phyloP scores from a whole-genome alignment of 2,329 filamentous ascomycete genomes.

The Ophiosphaerella narmari region DNA sequence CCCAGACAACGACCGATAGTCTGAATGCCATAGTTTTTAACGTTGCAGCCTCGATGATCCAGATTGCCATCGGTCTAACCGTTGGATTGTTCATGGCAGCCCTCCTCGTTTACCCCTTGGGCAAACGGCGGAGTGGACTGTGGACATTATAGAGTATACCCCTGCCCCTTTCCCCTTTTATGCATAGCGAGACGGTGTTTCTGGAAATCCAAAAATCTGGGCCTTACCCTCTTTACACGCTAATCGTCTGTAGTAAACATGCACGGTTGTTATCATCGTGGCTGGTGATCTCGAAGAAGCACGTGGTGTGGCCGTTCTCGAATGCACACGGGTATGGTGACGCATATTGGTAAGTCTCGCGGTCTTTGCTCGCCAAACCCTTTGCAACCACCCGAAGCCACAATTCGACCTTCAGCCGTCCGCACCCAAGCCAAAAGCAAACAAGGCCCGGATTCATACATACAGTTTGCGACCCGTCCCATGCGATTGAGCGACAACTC shows the following conservation, averaged over 20 bases:
- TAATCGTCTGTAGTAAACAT: slow-evolving; percentile 26
- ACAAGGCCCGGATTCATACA: not conserved
- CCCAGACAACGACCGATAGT: slow-evolving; percentile 23
- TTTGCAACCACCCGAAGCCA: not conserved
- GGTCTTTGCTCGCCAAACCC: slow-evolving; percentile 3
- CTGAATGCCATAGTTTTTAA: slow-evolving; percentile 44
- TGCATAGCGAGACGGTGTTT: slow-evolving; percentile 25
- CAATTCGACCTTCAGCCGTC: not conserved
- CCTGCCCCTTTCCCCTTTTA: slow-evolving; percentile 9
- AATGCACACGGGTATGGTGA: slow-evolving; percentile 11
- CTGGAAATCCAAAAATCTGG: slow-evolving; percentile 12
- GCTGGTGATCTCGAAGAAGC: not conserved
- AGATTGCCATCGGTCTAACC: slow-evolving; percentile 58
- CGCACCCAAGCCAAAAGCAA: not conserved
- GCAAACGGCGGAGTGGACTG: slow-evolving; percentile 51
- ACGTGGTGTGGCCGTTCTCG: slow-evolving; percentile 12
- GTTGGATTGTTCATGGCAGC: slow-evolving; percentile 56
- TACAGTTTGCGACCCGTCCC: not conserved
- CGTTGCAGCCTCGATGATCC: slow-evolving; percentile 54
- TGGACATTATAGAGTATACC: slow-evolving; percentile 38
- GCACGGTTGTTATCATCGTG: slow-evolving; percentile 11
- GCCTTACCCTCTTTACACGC: slow-evolving; percentile 8
- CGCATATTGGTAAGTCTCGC: slow-evolving; percentile 19
- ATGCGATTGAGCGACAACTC: not conserved
- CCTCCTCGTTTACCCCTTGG: slow-evolving; percentile 55